Evolutionary conservation across 805 yeast species (phyloP).

Genomic region (Henningerozyma blattae): DNA sequence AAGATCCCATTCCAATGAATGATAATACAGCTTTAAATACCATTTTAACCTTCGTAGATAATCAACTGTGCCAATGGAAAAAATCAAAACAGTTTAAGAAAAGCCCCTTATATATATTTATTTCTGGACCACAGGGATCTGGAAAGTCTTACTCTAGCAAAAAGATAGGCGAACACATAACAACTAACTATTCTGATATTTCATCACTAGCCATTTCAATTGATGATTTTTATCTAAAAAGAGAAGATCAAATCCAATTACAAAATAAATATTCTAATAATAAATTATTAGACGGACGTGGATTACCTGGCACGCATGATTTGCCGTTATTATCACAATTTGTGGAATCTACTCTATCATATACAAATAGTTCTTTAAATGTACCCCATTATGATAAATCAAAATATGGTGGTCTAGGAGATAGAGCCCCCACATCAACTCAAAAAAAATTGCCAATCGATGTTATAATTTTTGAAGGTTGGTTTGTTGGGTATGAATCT

Average conservation of each 20-base stretch:
- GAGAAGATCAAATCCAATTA: slow-evolving; percentile 42
- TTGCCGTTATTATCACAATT: slow-evolving; percentile 21
- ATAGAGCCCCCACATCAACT: slow-evolving; percentile 34
- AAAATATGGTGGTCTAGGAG: slow-evolving; percentile 62
- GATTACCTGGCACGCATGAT: slow-evolving; percentile 93
- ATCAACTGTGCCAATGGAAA: too few species aligned
- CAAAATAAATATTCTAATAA: slow-evolving; percentile 33
- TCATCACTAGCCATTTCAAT: slow-evolving; percentile 46
- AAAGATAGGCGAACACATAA: slow-evolving; percentile 27
- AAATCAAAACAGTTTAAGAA: too few species aligned
- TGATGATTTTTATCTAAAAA: slow-evolving; percentile 77
- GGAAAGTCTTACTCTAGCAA: slow-evolving; percentile 55
- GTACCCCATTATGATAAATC: slow-evolving; percentile 78
- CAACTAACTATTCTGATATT: slow-evolving; percentile 23
- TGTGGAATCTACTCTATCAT: slow-evolving; percentile 17
- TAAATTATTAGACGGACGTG: slow-evolving; percentile 59
- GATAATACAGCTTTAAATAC: too few species aligned
- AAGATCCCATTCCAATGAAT: too few species aligned
- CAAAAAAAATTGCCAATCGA: slow-evolving; percentile 33
- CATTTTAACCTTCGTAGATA: too few species aligned
- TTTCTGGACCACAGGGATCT: slow-evolving; percentile 71
- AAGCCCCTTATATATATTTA: slow-evolving; percentile 41
- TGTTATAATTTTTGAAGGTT: slow-evolving; percentile 77
- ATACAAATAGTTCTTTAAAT: slow-evolving; percentile 18
- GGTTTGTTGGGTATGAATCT: slow-evolving; percentile 76